Conservation (phyloP, 768 basidiomycete species). For the Lactarius akahatsu region DNA sequence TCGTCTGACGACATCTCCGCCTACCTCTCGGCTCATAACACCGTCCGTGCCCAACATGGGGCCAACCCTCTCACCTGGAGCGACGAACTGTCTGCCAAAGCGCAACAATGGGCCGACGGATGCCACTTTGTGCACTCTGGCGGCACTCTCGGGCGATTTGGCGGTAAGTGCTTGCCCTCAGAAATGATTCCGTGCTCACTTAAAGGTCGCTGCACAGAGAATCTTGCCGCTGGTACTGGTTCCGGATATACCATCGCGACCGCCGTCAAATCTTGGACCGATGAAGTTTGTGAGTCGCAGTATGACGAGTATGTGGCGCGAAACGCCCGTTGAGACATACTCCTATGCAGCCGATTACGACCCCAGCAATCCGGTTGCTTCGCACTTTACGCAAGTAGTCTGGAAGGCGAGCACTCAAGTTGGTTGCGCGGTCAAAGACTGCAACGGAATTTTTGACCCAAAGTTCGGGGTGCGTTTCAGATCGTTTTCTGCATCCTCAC, state of each 20-base stretch:
- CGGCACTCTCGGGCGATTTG: constrained; percentile 60
- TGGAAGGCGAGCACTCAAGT: constrained; percentile 67
- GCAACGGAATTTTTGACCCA: constrained; percentile 51
- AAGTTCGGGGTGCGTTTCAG: constrained; percentile 50
- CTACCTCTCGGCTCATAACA: constrained; percentile 64
- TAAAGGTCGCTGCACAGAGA: constrained; percentile 58
- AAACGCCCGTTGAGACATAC: constrained; percentile 1
- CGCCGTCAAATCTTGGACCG: constrained; percentile 62
- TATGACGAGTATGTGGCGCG: not conserved
- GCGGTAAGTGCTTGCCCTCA: constrained; percentile 42
- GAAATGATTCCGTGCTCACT: not conserved
- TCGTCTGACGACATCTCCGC: constrained; percentile 48
- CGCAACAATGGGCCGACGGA: constrained; percentile 65
- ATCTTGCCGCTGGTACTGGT: constrained; percentile 73
- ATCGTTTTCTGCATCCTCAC: not conserved
- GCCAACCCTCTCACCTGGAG: constrained; percentile 66
- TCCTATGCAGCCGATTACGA: constrained; percentile 50
- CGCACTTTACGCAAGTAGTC: constrained; percentile 76
- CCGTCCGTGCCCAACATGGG: constrained; percentile 59
- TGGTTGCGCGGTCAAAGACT: constrained; percentile 59
- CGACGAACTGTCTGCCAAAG: constrained; percentile 55
- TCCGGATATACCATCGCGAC: constrained; percentile 45
- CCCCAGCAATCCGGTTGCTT: constrained; percentile 53
- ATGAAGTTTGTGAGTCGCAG: constrained; percentile 58
- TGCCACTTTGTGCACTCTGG: constrained; percentile 72